A percentile compares a stretch with the other conserved stretches of the same genome.
These are phyloP conservation scores for Xylaria arbuscula DNA, from an alignment of 2,329 filamentous ascomycete species.

Conservation along the genomic window DNA sequence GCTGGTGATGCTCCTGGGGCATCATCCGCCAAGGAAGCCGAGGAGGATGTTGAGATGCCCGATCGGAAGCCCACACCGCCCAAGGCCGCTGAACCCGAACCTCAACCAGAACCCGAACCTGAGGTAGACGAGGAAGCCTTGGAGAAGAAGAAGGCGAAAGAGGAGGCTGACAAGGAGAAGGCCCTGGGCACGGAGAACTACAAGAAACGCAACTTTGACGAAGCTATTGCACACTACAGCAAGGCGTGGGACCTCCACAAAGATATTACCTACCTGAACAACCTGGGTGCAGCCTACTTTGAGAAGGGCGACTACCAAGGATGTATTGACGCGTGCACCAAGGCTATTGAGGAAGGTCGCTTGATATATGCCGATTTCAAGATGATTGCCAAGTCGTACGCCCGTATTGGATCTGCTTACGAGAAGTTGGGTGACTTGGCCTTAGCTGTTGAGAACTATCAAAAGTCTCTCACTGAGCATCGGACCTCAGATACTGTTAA, in stretches of 20 bases:
- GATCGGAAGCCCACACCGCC: slow-evolving; percentile 69
- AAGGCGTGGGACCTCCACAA: slow-evolving; percentile 96
- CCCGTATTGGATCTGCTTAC: slow-evolving; percentile 91
- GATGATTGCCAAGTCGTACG: slow-evolving; percentile 97
- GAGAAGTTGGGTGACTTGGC: slow-evolving; percentile 87
- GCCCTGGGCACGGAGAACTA: slow-evolving; percentile 92
- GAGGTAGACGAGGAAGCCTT: slow-evolving; percentile 83
- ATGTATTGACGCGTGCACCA: slow-evolving; percentile 85
- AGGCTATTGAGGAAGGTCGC: slow-evolving; percentile 90
- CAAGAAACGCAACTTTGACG: slow-evolving; percentile 98
- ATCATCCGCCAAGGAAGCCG: slow-evolving; percentile 59
- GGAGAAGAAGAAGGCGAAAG: slow-evolving; percentile 90
- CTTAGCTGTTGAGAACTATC: slow-evolving; percentile 87
- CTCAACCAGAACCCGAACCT: slow-evolving; percentile 73
- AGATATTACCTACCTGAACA: slow-evolving; percentile 98
- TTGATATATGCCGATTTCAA: slow-evolving; percentile 96
- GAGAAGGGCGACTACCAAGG: slow-evolving; percentile 96
- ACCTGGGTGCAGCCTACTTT: slow-evolving; percentile 91
- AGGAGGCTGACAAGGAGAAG: slow-evolving; percentile 94
- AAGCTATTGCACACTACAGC: slow-evolving; percentile 91
- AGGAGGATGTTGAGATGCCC: slow-evolving; percentile 82
- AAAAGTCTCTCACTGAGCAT: slow-evolving; percentile 95
- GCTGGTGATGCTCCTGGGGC: slow-evolving; percentile 50
- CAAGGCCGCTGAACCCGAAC: slow-evolving; percentile 58
- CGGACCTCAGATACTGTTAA: slow-evolving; percentile 92